Evolutionary conservation across 2,329 filamentous ascomycete genomes (phyloP), one percentile per base, ranked within the genome.

Genomic region (Epichloe scottii): DNA sequence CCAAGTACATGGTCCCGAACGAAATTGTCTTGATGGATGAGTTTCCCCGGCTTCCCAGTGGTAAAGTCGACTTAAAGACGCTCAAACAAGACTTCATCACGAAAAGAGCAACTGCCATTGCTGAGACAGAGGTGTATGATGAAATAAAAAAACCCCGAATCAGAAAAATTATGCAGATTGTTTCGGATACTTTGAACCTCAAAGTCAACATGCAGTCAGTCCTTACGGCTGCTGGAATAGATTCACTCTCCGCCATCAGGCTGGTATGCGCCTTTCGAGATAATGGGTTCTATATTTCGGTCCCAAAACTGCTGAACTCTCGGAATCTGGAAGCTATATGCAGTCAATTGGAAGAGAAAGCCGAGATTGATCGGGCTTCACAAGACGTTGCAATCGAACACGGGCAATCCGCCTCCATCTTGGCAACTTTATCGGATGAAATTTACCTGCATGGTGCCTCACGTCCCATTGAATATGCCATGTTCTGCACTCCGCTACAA

Each of bases 1-100:
- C 89, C 0, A 72, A 74, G 4, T 93, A 84, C 62, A 95, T 95
- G 90, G 68, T 94, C 1, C 90, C 90, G 0, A 76, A 78, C 4
- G 85, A 94, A 54, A 69, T 94, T 23, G 65, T 88, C 0, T 60
- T 85, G 1, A 68, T 85, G 55, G 57, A 73, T 0, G 70, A 75
- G 8, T 82, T 95, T 51, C 89, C 89, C 1, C 81, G 84, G 49
- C 70, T 95, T 19, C 74, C 89, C 2, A 95, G 89, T 0, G 90
- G 90, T 0, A 96, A 96, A 61, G 75, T 90, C 14, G 85, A 95
- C 60, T 81, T 81, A 48, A 84, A 81, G 58, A 67, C 65, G 12
- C 68, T 95, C 7, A 73, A 81, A 57, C 62, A 69, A 1, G 69
- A 78, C 7, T 87, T 66, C 40, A 52, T 60, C 26, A 44, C 53